These are phyloP conservation scores for Colletotrichum sp. DNA, from an alignment of 2,329 filamentous ascomycete species.

Conservation along the genomic window DNA sequence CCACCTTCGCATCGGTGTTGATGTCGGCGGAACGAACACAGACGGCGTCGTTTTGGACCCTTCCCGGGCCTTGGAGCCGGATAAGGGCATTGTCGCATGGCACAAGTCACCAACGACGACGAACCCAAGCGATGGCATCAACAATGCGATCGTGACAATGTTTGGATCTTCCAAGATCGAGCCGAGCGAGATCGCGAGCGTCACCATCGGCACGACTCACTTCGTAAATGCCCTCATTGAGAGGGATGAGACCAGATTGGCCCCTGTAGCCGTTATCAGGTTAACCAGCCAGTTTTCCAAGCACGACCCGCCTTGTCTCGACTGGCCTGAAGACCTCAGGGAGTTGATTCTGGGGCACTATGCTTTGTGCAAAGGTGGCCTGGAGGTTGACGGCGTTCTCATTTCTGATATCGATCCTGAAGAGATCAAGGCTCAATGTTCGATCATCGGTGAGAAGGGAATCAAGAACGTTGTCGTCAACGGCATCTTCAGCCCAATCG, in stretches of 20 bases:
- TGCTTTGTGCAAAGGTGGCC: conserved; percentile 50
- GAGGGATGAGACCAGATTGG: conserved; percentile 49
- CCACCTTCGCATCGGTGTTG: conserved; percentile 42
- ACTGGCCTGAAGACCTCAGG: conserved; percentile 55
- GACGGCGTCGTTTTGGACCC: conserved; percentile 57
- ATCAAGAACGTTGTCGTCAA: conserved; percentile 53
- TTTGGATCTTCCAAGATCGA: conserved; percentile 35
- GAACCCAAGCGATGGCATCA: conserved; percentile 50
- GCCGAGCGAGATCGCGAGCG: conserved; percentile 44
- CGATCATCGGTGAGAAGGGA: conserved; percentile 39
- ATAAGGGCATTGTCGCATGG: conserved; percentile 51
- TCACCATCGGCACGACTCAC: conserved; percentile 60
- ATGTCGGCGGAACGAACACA: conserved; percentile 56
- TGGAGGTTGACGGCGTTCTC: conserved; percentile 54
- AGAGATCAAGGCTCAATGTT: conserved; percentile 43
- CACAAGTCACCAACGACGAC: conserved; percentile 52
- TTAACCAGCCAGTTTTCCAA: conserved; percentile 58
- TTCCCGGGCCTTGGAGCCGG: conserved; percentile 31
- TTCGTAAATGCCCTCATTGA: conserved; percentile 64
- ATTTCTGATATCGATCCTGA: conserved; percentile 48
- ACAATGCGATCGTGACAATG: conserved; percentile 46
- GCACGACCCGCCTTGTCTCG: conserved; percentile 52
- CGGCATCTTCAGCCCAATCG: conserved; percentile 58
- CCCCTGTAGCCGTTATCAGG: conserved; percentile 55
- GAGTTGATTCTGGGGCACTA: conserved; percentile 49